A percentile compares a stretch with the other conserved stretches of the same genome.
Evolutionary conservation across 129 eudicot genomes (phyloP).

Genomic region (sunflower (Helianthus annuus)): HanXRQr2.0-SUNRISE NC_035447.2:2988229-2988728

Average conservation of each 20-base stretch:
- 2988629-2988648: slow-evolving; percentile 80
- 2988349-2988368: slow-evolving; percentile 61
- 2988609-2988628: slow-evolving; percentile 65
- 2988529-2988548: slow-evolving; percentile 88
- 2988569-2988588: slow-evolving; percentile 70
- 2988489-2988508: slow-evolving; percentile 83
- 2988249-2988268: not conserved
- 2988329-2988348: slow-evolving; percentile 94
- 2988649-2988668: slow-evolving; percentile 79
- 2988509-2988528: slow-evolving; percentile 66
- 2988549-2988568: slow-evolving; percentile 75
- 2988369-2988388: slow-evolving; percentile 90
- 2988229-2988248: not conserved
- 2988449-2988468: slow-evolving; percentile 77
- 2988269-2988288: not conserved
- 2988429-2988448: slow-evolving; percentile 74
- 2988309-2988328: slow-evolving; percentile 47
- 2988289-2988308: not conserved
- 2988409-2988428: slow-evolving; percentile 73
- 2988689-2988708: slow-evolving; percentile 62
- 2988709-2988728: slow-evolving; percentile 9
- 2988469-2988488: slow-evolving; percentile 69
- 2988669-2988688: slow-evolving; percentile 76
- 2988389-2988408: slow-evolving; percentile 86
- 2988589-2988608: slow-evolving; percentile 68